phyloP scores from a whole-genome alignment of 129 eudicot species.

The Helichrysum umbraculigerum region DNA sequence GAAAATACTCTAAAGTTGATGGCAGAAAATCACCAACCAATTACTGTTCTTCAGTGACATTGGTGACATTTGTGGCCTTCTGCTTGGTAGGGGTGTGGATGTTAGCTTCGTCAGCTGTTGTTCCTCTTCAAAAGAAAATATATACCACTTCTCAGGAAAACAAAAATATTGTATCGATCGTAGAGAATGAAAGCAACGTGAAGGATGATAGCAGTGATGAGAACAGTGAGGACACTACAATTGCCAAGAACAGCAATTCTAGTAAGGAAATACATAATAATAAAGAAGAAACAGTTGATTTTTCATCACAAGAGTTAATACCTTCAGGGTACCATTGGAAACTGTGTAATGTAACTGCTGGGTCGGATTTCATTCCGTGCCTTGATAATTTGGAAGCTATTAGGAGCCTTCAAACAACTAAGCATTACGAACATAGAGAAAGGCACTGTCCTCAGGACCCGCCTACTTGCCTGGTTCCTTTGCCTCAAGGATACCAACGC shows the following conservation, averaged over 20 bases:
- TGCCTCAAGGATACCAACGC: constrained; percentile 80
- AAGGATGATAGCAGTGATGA: constrained; percentile 32
- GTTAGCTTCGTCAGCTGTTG: constrained; percentile 88
- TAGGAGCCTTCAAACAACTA: constrained; percentile 58
- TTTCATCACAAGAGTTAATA: constrained; percentile 41
- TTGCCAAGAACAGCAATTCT: constrained; percentile 30
- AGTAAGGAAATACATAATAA: constrained; percentile 20
- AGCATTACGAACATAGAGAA: constrained; percentile 90
- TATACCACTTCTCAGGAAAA: constrained; percentile 34
- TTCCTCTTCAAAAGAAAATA: constrained; percentile 49
- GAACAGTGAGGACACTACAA: constrained; percentile 67
- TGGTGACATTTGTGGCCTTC: constrained; percentile 83
- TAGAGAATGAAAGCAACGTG: constrained; percentile 29
- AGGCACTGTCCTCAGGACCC: constrained; percentile 87
- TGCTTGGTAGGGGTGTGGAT: constrained; percentile 96
- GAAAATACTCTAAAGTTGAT: constrained; percentile 76
- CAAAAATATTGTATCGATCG: constrained; percentile 43
- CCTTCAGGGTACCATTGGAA: constrained; percentile 78
- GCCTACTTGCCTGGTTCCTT: constrained; percentile 87
- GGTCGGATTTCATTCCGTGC: constrained; percentile 83
- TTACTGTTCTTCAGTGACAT: constrained; percentile 78
- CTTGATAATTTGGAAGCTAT: constrained; percentile 76
- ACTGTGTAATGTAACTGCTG: constrained; percentile 75
- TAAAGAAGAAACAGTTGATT: constrained; percentile 34
- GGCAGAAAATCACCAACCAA: constrained; percentile 62